Evolutionary conservation across 257 asterid genomes (phyloP).

Genomic region (Solanum corneliomulleri): DNA sequence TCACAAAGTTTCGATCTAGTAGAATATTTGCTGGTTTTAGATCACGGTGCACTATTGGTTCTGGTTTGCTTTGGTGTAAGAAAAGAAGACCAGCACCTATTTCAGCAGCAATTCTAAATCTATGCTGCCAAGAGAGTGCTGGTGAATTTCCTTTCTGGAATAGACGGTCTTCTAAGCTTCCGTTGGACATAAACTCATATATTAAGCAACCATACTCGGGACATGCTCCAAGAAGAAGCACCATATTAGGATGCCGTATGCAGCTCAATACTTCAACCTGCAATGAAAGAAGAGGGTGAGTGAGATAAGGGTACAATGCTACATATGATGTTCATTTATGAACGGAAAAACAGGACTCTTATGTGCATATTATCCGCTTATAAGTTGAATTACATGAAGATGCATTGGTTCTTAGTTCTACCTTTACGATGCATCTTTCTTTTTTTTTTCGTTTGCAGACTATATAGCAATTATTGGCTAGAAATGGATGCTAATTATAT

Average conservation of each 20-base stretch:
- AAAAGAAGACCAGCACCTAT: slow-evolving; percentile 76
- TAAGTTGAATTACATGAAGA: not conserved
- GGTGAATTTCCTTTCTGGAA: slow-evolving; percentile 55
- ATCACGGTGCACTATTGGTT: slow-evolving; percentile 89
- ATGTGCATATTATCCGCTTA: not conserved
- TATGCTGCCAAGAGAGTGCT: slow-evolving; percentile 71
- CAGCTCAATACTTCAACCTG: slow-evolving; percentile 85
- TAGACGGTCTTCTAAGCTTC: slow-evolving; percentile 86
- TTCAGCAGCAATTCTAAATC: slow-evolving; percentile 80
- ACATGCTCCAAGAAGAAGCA: slow-evolving; percentile 89
- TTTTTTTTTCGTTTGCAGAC: not conserved
- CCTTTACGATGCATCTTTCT: not conserved
- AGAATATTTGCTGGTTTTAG: slow-evolving; percentile 82
- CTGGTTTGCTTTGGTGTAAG: slow-evolving; percentile 91
- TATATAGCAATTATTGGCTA: not conserved
- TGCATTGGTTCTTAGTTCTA: not conserved
- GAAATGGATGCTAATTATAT: not conserved
- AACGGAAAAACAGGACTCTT: not conserved
- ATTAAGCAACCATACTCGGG: slow-evolving; percentile 96
- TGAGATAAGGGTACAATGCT: not conserved
- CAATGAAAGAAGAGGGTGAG: not conserved
- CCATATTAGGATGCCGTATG: slow-evolving; percentile 96
- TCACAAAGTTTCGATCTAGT: slow-evolving; percentile 71
- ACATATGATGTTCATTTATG: not conserved
- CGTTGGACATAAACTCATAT: slow-evolving; percentile 76